Percentiles rank a stretch among this genome's conserved stretches.
Evolutionary conservation across 345 rosid species (phyloP).

Genomic region (Stellera chamaejasme): DNA sequence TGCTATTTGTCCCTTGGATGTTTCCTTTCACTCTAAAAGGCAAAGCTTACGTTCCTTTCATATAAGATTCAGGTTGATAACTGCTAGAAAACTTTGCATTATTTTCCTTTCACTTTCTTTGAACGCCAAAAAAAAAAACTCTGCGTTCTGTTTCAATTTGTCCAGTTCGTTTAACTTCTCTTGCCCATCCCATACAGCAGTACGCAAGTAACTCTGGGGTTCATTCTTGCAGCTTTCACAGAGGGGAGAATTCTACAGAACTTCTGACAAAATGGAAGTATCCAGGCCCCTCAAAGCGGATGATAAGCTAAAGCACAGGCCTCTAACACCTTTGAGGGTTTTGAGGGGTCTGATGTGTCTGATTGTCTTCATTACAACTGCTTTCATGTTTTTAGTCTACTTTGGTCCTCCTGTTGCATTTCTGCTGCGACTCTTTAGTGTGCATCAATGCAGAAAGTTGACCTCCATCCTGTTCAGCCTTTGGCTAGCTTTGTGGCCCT

Average conservation of each 20-base stretch:
- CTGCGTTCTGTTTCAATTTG: too few relatives aligned
- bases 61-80: too few relatives aligned
- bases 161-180: too few relatives aligned
- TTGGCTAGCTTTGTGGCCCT: constrained; percentile 85
- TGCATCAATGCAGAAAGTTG: constrained; percentile 46
- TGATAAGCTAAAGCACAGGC: constrained; percentile 37
- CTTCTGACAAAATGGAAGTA: constrained; percentile 39
- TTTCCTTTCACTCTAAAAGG: too few relatives aligned
- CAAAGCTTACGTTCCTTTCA: too few relatives aligned
- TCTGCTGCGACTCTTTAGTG: constrained; percentile 34
- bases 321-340: constrained; percentile 52
- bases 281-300: constrained; percentile 27
- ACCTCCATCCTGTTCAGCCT: constrained; percentile 49
- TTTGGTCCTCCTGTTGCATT: constrained; percentile 41
- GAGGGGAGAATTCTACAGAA: constrained; percentile 8
- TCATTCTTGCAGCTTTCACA: constrained; percentile 29
- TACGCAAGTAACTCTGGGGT: constrained; percentile 15
- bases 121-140: too few relatives aligned
- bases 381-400: constrained; percentile 58
- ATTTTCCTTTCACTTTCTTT: too few relatives aligned
- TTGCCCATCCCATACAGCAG: too few relatives aligned
- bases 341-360: constrained; percentile 58
- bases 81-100: too few relatives aligned
- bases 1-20: too few relatives aligned
- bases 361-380: constrained; percentile 53